Base-by-base conservation (phyloP, 2,329 filamentous ascomycete genomes). In the Pezizomycotina sp. region DNA sequence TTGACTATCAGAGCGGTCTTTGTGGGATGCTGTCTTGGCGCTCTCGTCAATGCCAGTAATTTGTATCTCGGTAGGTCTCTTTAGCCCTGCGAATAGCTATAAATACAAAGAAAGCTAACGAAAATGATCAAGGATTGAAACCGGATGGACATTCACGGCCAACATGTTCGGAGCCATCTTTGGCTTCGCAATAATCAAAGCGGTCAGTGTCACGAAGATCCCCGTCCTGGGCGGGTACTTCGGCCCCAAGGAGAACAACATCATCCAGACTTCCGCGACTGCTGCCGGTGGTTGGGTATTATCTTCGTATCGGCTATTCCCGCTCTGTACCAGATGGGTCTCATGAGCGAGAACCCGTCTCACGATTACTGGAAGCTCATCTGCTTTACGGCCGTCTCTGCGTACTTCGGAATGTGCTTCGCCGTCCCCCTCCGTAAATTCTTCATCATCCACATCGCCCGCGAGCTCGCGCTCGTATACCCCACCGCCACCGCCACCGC, bases 341-440 rank as follows among this genome's bases (percentile, higher is more conserved):
- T 71, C 8, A 51, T 72, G 33, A 57, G 55, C 7, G 56, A 60
- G 8, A 59, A 61, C 20, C 69, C 67, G 7, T 60, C 60, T 44
- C 53, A 62, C 6, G 69, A 74, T 49, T 72, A 72, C 47, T 61
- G 62, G 36, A 61, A 66, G 20, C 63, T 76, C 30, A 59, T 74
- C 36, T 67, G 67, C 18, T 61, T 76, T 45, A 74, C 70, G 2
- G 59, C 71, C 27, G 66, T 73, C 30, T 69, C 68, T 40, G 68
- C 66, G 6, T 72, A 73, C 56, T 74, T 74, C 52, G 72, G 72
- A 3, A 62, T 74, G 42, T 71, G 71, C 53, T 71, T 73, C 46
- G 66, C 66, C 31, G 71, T 69, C 0, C 69, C 70, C 5, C 61
- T 74, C 13, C 68, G 72, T 39, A 74, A 73, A 51, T 76, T 77